Evolutionary conservation across 345 rosid genomes (phyloP).

Genomic region (Lumnitzera racemosa): DNA sequence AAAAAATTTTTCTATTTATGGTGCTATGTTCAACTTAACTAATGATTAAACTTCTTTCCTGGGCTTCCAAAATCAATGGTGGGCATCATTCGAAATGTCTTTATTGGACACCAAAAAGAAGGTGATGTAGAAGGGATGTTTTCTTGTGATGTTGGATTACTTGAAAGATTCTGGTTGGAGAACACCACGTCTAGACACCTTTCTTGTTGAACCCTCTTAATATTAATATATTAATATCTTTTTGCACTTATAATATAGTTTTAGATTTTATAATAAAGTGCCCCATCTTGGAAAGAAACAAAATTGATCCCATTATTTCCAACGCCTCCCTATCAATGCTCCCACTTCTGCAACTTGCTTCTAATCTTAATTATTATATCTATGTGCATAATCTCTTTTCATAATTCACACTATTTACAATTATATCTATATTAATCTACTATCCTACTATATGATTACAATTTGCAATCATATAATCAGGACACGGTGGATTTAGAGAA

Average conservation of each 20-base stretch:
- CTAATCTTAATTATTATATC: neutral
- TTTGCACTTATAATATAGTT: neutral
- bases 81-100: too few relatives aligned
- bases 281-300: neutral
- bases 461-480: too few relatives aligned
- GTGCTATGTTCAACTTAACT: too few relatives aligned
- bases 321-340: neutral
- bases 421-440: neutral
- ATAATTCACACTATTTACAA: neutral
- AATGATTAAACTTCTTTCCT: too few relatives aligned
- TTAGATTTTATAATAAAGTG: neutral
- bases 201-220: constrained; percentile 13
- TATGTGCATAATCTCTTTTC: neutral
- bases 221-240: neutral
- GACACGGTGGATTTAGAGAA: too few relatives aligned
- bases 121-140: too few relatives aligned
- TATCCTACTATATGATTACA: too few relatives aligned
- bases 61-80: too few relatives aligned
- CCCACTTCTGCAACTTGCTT: neutral
- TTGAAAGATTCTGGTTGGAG: neutral
- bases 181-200: constrained; percentile 23
- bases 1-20: too few relatives aligned
- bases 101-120: too few relatives aligned
- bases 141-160: too few relatives aligned
- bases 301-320: constrained; percentile 6